Conservation (phyloP, 2,329 filamentous ascomycete genomes). For the Podosphaera aphanis region DNA sequence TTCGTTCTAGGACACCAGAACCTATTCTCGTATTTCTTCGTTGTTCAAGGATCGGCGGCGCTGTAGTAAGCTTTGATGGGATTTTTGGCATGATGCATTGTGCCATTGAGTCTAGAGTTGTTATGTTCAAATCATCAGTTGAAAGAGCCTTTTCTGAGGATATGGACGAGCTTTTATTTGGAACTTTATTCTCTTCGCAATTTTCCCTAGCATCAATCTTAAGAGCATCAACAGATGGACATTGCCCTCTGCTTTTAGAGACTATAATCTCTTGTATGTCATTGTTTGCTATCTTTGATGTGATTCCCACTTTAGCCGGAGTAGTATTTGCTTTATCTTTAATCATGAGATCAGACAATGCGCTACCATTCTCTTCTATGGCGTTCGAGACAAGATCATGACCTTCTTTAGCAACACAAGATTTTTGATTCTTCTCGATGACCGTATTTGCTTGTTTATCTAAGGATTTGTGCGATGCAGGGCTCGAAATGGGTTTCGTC, state of each 20-base stretch:
- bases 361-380: conserved; percentile 12
- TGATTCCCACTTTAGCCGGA: background rate
- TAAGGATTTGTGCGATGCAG: background rate
- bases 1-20: conserved; percentile 45
- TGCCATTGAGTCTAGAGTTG: conserved; percentile 4
- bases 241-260: conserved; percentile 10
- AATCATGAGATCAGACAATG: conserved; percentile 8
- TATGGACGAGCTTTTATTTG: background rate
- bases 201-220: conserved; percentile 14
- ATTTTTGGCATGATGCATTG: conserved; percentile 6
- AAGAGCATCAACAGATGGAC: conserved; percentile 8
- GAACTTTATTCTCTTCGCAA: conserved; percentile 1
- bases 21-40: conserved; percentile 47
- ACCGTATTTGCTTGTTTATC: background rate
- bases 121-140: conserved; percentile 2
- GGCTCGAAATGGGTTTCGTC: background rate
- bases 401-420: conserved; percentile 4
- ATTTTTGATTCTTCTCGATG: background rate
- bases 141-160: conserved; percentile 3
- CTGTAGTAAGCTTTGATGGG: conserved; percentile 13
- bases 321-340: conserved; percentile 4
- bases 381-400: conserved; percentile 9
- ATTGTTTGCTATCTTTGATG: conserved; percentile 2
- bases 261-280: conserved; percentile 9
- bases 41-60: conserved; percentile 21